Conservation (phyloP, 2,329 filamentous ascomycete species). For the Fusarium xylarioides region DNA sequence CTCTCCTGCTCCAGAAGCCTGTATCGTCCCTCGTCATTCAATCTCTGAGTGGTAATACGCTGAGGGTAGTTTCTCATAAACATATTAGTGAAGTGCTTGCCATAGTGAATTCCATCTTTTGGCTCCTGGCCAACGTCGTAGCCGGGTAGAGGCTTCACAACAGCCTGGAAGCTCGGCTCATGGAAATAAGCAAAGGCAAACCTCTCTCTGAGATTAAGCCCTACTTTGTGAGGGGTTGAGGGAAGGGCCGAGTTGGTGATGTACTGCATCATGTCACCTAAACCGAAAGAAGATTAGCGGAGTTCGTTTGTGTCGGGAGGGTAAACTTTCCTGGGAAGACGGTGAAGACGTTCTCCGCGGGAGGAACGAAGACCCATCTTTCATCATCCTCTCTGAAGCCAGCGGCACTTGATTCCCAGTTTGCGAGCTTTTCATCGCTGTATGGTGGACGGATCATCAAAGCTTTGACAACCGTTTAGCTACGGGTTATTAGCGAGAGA, state of each 20-base stretch:
- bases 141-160: conserved; percentile 54
- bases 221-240: conserved; percentile 61
- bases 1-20: background rate
- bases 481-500: fast-evolving
- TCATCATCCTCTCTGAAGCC: conserved; percentile 56
- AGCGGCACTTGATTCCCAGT: conserved; percentile 57
- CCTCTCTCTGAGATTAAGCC: conserved; percentile 57
- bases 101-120: conserved; percentile 57
- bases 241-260: conserved; percentile 56
- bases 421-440: conserved; percentile 52
- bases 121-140: conserved; percentile 47
- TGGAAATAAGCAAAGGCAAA: conserved; percentile 62
- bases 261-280: conserved; percentile 63
- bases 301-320: background rate
- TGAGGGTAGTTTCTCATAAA: conserved; percentile 60
- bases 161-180: conserved; percentile 58
- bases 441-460: conserved; percentile 57
- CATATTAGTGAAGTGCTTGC: conserved; percentile 63
- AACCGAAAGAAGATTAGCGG: background rate
- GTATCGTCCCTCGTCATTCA: conserved; percentile 3
- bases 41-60: conserved; percentile 53
- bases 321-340: conserved; percentile 55
- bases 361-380: conserved; percentile 59
- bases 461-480: conserved; percentile 33
- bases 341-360: conserved; percentile 55